Base-by-base conservation (phyloP, 2,329 filamentous ascomycete species). In the Beauveria caledonica region DNA sequence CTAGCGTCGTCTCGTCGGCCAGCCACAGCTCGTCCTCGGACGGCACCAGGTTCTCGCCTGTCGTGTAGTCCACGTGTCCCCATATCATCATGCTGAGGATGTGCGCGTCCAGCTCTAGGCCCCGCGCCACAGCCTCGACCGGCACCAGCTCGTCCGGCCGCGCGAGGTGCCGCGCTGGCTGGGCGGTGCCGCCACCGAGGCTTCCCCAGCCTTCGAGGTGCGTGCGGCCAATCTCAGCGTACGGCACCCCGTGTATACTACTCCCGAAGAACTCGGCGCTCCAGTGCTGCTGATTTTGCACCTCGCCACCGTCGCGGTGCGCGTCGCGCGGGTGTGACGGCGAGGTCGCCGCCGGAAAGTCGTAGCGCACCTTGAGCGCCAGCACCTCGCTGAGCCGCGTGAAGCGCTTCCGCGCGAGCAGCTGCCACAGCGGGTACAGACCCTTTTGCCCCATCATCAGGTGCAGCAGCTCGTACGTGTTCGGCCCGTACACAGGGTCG, bases 401-500 rank as follows among this genome's bases (percentile, higher is more conserved):
- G 68, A 81, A 81, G n/a, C 72, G 74, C 62, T 80, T 80, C 45
- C 83, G 76, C 52, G 82, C 78, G 33, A 94, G 74, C 2, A 87
- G 73, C 49, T 81, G 74, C 76, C 80, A 86, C 5, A 90, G 74
- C n/a, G 77, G 72, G 7, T 75, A 78, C 19, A 88, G 71, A 10
- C 70, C 76, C 25, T 76, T 77, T 66, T 88, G 85, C 15, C 82
- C 84, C 46, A 90, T 71, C 60, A 90, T 75, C 29, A 88, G 72
- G 36, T 83, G 76, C 44, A 83, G 73, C 55, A 88, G 72, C 33
- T 76, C 75, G 48, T 76, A 76, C 2, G 76, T 73, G 53, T 78
- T 77, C 17, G 78, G 77, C 0, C 81, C 82, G 53, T 78, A 78
- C 25, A 83, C 69, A 0, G 88, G 87, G 64, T 89, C 80, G 61